Percentiles rank a stretch among this genome's conserved stretches.
phyloP scores from a whole-genome alignment of 495 filamentous ascomycete genomes.

The Neurospora discreta region DNA sequence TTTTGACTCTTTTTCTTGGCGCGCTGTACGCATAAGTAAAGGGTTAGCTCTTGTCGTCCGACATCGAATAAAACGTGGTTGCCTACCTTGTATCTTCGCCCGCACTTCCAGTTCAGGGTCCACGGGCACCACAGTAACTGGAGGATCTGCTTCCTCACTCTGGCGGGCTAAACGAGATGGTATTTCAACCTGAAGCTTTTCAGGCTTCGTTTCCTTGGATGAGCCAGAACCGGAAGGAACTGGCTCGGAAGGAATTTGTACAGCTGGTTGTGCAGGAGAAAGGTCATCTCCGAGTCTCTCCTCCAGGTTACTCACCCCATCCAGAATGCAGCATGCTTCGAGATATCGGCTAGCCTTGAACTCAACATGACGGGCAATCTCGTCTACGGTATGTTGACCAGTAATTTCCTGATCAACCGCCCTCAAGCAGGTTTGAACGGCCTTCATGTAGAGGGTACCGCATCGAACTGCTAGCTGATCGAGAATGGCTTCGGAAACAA shows the following conservation, averaged over 20 bases:
- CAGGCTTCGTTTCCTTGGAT: constrained; percentile 8
- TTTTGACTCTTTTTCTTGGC: constrained; percentile 3
- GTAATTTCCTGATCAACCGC: constrained; percentile 59
- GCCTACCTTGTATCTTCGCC: constrained; percentile 5
- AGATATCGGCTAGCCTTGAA: constrained; percentile 33
- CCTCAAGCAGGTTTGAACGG: constrained; percentile 67
- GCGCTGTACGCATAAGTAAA: not conserved
- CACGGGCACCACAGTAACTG: not conserved
- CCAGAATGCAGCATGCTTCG: constrained; percentile 40
- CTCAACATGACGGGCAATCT: constrained; percentile 31
- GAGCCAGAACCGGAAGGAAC: not conserved
- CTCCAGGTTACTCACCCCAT: constrained; percentile 37
- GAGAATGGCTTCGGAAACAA: constrained; percentile 31
- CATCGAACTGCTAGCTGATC: constrained; percentile 62
- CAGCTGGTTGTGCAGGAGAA: not conserved
- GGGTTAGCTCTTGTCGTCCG: no score
- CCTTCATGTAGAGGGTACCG: constrained; percentile 66
- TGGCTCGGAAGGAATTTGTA: constrained; percentile 1
- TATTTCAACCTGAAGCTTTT: not conserved
- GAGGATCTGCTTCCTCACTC: not conserved
- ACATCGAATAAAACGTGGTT: not conserved
- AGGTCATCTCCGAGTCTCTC: constrained; percentile 32
- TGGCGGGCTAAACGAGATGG: not conserved
- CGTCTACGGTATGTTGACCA: constrained; percentile 25
- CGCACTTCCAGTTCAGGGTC: not conserved